Evolutionary conservation across 495 filamentous ascomycete species (phyloP), one percentile per base, ranked within the genome.

Genomic region (Xylaria scruposa): DNA sequence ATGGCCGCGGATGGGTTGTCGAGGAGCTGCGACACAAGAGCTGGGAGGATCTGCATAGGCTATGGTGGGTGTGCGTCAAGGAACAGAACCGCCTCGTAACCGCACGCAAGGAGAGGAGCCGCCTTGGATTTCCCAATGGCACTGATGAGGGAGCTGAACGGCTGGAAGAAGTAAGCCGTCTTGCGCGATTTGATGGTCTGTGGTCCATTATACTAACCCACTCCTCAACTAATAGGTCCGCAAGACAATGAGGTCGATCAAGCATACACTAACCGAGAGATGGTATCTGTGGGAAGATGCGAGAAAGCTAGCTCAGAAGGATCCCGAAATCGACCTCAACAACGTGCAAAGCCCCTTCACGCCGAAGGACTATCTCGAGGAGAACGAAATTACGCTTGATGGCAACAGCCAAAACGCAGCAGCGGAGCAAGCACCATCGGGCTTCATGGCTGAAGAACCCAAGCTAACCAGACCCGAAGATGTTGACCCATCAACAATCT

Each of bases 31-130:
- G 94, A 47, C 82, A 87, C 60, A 97, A 97, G 83, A 91, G 90
- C 68, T 99, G 94, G 94, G 94, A 98, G 54, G 95, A 98, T 80
- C 83, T 99, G 60, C 95, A 98, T 78, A 82, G 82, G 65, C 86
- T 99, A 70, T 99, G 96, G 96, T 98, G 94, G 93, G 90, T 94
- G 40, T 99, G 97, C 79, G 85, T 90, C 72, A 97, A 94, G 84
- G 97, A 99, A 82, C 88, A 92, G 74, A 99, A 99, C 80, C 88
- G 92, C 61, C 88, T 98, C 76, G 88, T 89, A n/a, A 98, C 97
- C 17, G 89, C 91, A 67, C 82, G 84, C 19, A 78, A 86, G 70
- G 93, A 96, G 83, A 85, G 90, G 73, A 72, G 83, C 17, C 85
- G 91, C 77, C 71, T 92, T 69, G 83, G 90, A 75, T 84, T 91